phyloP scores from a whole-genome alignment of 352 stramenopile genomes.

The Globisporangium radiosum region DNA sequence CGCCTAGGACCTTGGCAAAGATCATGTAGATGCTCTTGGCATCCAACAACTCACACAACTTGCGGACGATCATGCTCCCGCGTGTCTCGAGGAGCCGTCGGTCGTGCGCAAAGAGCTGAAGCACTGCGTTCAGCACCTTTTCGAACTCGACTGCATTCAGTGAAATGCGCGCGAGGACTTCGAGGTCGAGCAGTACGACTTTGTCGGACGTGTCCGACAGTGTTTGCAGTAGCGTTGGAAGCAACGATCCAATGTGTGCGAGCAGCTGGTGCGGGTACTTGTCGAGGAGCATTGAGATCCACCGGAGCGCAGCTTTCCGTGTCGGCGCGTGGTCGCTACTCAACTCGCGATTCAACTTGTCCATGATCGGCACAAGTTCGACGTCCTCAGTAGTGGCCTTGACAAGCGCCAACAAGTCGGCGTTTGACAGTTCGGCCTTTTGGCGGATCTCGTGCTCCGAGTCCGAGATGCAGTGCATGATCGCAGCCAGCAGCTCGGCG shows the following conservation, averaged over 20 bases:
- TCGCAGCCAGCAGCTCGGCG: constrained; percentile 92
- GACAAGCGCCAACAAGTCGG: constrained; percentile 94
- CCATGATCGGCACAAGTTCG: constrained; percentile 90
- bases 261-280: constrained; percentile 94
- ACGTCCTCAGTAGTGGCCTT: constrained; percentile 87
- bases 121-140: constrained; percentile 92
- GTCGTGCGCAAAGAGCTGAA: constrained; percentile 92
- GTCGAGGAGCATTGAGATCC: constrained; percentile 99
- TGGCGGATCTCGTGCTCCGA: constrained; percentile 94
- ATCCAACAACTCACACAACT: constrained; percentile 97
- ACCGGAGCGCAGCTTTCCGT: constrained; percentile 91
- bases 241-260: constrained; percentile 86
- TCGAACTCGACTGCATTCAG: constrained; percentile 90
- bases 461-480: constrained; percentile 98
- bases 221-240: constrained; percentile 95
- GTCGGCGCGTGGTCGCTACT: constrained; percentile 95
- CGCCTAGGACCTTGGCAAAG: constrained; percentile 93
- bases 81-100: constrained; percentile 88
- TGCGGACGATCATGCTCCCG: constrained; percentile 97
- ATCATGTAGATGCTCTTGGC: constrained; percentile 97
- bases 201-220: constrained; percentile 94
- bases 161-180: constrained; percentile 95
- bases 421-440: constrained; percentile 95
- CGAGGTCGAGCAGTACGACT: constrained; percentile 94
- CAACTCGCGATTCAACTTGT: constrained; percentile 93